Conservation (phyloP, 352 stramenopile genomes). For the Aphanomyces euteiches region DNA sequence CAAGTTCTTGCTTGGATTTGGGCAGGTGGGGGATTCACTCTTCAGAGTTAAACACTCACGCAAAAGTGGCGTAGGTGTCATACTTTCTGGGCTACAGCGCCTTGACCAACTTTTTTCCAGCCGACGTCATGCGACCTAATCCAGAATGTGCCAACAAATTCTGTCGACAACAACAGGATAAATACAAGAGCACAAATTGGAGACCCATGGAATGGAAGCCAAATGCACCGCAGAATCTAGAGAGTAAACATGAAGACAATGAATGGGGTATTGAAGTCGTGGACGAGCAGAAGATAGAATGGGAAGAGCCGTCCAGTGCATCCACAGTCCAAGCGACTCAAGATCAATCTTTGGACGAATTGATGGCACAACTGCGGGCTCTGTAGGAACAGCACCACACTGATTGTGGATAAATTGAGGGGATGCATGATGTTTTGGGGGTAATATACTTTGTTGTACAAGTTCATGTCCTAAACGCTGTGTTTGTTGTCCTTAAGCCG, state of each 20-base stretch:
- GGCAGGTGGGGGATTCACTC: conserved; percentile 37
- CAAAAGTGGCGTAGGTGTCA: conserved; percentile 38
- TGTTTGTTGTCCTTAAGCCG: no score
- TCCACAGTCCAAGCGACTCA: conserved; percentile 32
- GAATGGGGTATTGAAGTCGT: conserved; percentile 75
- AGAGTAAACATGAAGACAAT: conserved; percentile 59
- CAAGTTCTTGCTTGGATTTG: conserved; percentile 83
- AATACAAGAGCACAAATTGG: conserved; percentile 47
- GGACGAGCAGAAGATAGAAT: no score
- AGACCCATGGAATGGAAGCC: conserved; percentile 68
- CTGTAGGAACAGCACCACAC: conserved; percentile 36
- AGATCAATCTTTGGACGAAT: conserved; percentile 45
- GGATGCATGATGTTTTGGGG: no score
- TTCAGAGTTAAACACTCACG: no score
- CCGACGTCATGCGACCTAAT: conserved; percentile 75
- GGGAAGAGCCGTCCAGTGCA: no score
- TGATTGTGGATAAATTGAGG: no score
- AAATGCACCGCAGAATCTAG: conserved; percentile 23
- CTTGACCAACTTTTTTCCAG: conserved; percentile 86
- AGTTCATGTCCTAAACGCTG: no score
- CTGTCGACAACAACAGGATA: conserved; percentile 68
- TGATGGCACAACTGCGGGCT: conserved; percentile 77
- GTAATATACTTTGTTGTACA: no score
- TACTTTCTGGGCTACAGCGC: conserved; percentile 87
- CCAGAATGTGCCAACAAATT: conserved; percentile 75